A percentile compares a stretch with the other conserved stretches of the same genome.
Evolutionary conservation across 2,329 filamentous ascomycete species (phyloP).

Genomic region (Gnomoniopsis sp.): DNA sequence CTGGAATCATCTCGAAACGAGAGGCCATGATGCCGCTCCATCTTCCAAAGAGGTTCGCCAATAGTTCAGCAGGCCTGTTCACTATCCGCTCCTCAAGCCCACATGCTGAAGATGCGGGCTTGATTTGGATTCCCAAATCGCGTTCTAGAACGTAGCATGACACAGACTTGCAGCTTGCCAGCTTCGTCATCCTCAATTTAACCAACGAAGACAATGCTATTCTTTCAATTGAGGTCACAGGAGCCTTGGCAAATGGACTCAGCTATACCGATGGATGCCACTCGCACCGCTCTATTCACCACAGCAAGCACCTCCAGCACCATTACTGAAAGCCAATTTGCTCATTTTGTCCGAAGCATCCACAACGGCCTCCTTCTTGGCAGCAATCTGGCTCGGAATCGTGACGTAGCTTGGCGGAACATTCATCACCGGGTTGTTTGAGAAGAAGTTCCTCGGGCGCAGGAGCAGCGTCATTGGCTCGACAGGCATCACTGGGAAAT

Average conservation of each 20-base stretch:
- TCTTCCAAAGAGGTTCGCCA: too few relatives aligned
- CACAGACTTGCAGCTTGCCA: too few relatives aligned
- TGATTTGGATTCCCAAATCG: too few relatives aligned
- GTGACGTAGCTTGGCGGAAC: conserved; percentile 73
- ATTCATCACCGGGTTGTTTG: conserved; percentile 74
- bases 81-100: too few relatives aligned
- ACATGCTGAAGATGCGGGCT: too few relatives aligned
- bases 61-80: too few relatives aligned
- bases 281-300: conserved; percentile 12
- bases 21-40: too few relatives aligned
- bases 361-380: conserved; percentile 39
- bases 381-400: conserved; percentile 66
- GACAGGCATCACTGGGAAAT: conserved; percentile 88
- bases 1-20: too few relatives aligned
- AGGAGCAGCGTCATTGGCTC: conserved; percentile 81
- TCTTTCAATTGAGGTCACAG: not conserved
- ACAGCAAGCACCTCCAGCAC: conserved; percentile 4
- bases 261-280: not conserved
- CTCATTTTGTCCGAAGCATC: conserved; percentile 48
- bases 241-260: not conserved
- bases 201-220: too few relatives aligned
- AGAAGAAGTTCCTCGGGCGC: conserved; percentile 79
- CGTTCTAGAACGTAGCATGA: too few relatives aligned
- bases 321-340: conserved; percentile 29
- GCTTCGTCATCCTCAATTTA: too few relatives aligned